Evolutionary conservation across 2,329 filamentous ascomycete genomes (phyloP).

Genomic region (Penicillium griseofulvum): DNA sequence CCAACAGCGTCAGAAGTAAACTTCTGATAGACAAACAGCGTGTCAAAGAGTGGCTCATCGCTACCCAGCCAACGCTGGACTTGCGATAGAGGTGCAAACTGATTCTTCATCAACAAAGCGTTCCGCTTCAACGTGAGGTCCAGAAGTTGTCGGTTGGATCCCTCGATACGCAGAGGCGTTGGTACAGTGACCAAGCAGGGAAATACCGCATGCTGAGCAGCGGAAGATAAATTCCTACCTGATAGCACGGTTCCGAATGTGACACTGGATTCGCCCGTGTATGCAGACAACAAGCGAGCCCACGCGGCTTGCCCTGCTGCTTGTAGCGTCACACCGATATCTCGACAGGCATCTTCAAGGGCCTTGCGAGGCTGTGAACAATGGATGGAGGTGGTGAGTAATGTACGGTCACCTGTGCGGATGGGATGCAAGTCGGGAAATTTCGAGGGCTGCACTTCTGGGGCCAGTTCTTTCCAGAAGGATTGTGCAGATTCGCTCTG

Average conservation of each 20-base stretch:
- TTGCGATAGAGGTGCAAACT: constrained; percentile 67
- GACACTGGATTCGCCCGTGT: constrained; percentile 70
- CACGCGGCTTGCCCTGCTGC: constrained; percentile 74
- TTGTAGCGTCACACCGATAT: constrained; percentile 68
- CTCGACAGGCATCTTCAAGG: constrained; percentile 58
- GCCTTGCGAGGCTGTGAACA: constrained; percentile 43
- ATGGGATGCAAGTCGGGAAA: constrained; percentile 76
- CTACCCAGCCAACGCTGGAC: constrained; percentile 70
- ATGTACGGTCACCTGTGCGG: constrained; percentile 33
- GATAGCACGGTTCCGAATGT: constrained; percentile 80
- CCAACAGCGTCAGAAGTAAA: constrained; percentile 27
- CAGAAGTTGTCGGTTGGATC: constrained; percentile 59
- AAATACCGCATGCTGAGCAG: constrained; percentile 62
- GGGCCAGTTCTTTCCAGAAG: constrained; percentile 64
- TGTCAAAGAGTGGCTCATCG: constrained; percentile 72
- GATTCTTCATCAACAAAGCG: constrained; percentile 63
- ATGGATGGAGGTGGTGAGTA: constrained; percentile 34
- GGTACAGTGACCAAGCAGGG: constrained; percentile 83
- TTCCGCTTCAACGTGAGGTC: constrained; percentile 65
- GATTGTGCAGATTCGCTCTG: constrained; percentile 32
- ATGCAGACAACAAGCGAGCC: constrained; percentile 70
- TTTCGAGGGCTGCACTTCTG: constrained; percentile 58
- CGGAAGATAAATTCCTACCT: constrained; percentile 61
- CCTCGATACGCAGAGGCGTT: constrained; percentile 57
- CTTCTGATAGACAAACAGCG: constrained; percentile 80